These are phyloP conservation scores for Fraxinus baroniana DNA, from an alignment of 305 asterid genomes.

Conservation along the genomic window DNA sequence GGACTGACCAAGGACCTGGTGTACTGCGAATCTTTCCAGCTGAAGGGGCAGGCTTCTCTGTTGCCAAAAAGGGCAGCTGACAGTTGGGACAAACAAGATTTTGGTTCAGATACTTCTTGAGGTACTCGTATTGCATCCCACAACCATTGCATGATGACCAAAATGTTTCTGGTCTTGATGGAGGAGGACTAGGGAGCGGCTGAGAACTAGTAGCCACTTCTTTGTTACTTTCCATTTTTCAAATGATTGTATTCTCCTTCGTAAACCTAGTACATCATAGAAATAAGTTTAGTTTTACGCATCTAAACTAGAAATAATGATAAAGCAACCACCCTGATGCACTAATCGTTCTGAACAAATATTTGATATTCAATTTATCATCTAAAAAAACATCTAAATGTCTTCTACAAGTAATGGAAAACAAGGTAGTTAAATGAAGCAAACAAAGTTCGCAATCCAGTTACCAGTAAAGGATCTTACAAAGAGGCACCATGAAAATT, in stretches of 20 bases:
- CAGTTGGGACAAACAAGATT: conserved; percentile 46
- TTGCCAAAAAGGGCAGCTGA: conserved; percentile 43
- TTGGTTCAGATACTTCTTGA: conserved; percentile 34
- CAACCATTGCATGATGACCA: conserved; percentile 60
- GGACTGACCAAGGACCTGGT: neutral
- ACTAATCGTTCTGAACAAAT: neutral
- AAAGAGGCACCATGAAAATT: neutral
- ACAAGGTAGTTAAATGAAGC: neutral
- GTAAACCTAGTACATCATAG: conserved; percentile 14
- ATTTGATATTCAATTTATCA: neutral
- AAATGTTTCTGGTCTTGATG: conserved; percentile 35
- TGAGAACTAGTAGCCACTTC: conserved; percentile 29
- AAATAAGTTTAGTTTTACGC: neutral
- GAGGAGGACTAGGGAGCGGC: conserved; percentile 15
- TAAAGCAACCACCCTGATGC: neutral
- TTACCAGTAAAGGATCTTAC: neutral
- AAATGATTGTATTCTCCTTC: neutral
- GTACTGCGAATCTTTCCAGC: conserved; percentile 19
- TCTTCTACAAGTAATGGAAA: neutral
- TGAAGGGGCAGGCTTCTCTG: conserved; percentile 35
- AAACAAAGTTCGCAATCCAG: neutral
- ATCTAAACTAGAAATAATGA: conserved; percentile 6
- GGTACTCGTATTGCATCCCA: conserved; percentile 35
- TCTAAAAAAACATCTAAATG: neutral
- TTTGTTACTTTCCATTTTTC: conserved; percentile 51